Evolutionary conservation across 192 early-diverging fungal species (phyloP).

Genomic region (Coemansia pectinata): DNA sequence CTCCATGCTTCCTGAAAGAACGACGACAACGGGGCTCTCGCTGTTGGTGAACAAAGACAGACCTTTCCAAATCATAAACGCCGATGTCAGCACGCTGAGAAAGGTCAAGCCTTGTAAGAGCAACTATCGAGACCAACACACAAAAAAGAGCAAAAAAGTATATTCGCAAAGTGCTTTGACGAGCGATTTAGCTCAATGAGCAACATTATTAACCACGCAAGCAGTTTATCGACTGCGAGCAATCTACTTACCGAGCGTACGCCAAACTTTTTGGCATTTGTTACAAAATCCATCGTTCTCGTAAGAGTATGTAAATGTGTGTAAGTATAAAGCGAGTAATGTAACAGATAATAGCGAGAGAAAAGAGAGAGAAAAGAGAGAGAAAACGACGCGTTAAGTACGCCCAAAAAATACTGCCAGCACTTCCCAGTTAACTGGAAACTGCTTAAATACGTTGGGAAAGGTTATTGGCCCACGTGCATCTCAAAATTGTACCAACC

Average conservation of each 20-base stretch:
- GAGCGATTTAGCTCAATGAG: neutral
- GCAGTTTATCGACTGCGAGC: neutral
- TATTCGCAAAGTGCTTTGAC: neutral
- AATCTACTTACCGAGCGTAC: constrained; percentile 49
- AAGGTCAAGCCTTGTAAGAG: constrained; percentile 84
- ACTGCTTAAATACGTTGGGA: neutral
- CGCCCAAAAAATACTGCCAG: neutral
- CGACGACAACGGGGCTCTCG: constrained; percentile 97
- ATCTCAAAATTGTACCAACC: neutral
- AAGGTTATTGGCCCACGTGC: neutral
- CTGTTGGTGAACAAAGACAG: constrained; percentile 82
- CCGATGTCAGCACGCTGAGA: constrained; percentile 84
- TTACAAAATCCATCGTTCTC: constrained; percentile 45
- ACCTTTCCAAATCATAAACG: constrained; percentile 97
- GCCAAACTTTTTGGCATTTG: constrained; percentile 40
- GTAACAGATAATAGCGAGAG: neutral
- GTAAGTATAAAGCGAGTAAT: neutral
- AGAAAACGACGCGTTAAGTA: neutral
- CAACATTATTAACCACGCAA: neutral
- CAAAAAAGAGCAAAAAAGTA: neutral
- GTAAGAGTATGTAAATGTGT: neutral
- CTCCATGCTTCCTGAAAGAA: constrained; percentile 96
- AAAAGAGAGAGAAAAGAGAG: neutral
- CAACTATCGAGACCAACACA: constrained; percentile 28
- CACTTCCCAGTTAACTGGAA: neutral